These are phyloP conservation scores for Nidularia sp. DNA, from an alignment of 768 basidiomycete genomes.

Conservation along the genomic window DNA sequence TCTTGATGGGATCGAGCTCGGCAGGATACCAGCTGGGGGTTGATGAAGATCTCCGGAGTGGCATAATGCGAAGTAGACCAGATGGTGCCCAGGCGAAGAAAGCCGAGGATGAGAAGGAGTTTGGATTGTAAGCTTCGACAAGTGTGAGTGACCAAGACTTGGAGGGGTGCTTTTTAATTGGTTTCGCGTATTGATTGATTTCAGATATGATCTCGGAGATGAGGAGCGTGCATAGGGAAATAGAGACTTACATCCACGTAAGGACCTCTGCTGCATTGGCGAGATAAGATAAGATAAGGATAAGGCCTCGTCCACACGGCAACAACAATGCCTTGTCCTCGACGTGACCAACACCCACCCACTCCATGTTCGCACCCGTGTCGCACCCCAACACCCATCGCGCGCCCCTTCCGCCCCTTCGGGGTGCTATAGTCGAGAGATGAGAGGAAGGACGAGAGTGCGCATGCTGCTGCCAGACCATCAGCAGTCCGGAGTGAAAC, in stretches of 20 bases:
- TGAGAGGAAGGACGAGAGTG: conserved; percentile 73
- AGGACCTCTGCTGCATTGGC: too few relatives aligned
- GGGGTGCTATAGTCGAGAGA: conserved; percentile 54
- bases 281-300: too few relatives aligned
- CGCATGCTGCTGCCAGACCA: conserved; percentile 5
- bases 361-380: conserved; percentile 73
- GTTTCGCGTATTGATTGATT: conserved; percentile 64
- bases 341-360: conserved; percentile 82
- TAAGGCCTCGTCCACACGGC: conserved; percentile 77
- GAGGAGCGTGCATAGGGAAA: too few relatives aligned
- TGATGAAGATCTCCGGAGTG: conserved; percentile 87
- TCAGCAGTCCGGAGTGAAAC: too few relatives aligned
- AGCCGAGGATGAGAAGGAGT: conserved; percentile 82
- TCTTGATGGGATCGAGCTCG: conserved; percentile 77
- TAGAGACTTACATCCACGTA: too few relatives aligned
- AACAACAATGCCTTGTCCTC: conserved; percentile 93
- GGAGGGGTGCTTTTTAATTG: conserved; percentile 48
- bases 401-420: conserved; percentile 59
- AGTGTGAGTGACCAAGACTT: conserved; percentile 25
- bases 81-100: conserved; percentile 89
- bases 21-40: conserved; percentile 73
- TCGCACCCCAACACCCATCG: conserved; percentile 66
- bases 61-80: conserved; percentile 97
- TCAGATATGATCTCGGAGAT: conserved; percentile 53
- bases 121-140: conserved; percentile 80